Base-by-base conservation (phyloP, 176 grass and related monocot species). In the Raddia guianensis region DNA sequence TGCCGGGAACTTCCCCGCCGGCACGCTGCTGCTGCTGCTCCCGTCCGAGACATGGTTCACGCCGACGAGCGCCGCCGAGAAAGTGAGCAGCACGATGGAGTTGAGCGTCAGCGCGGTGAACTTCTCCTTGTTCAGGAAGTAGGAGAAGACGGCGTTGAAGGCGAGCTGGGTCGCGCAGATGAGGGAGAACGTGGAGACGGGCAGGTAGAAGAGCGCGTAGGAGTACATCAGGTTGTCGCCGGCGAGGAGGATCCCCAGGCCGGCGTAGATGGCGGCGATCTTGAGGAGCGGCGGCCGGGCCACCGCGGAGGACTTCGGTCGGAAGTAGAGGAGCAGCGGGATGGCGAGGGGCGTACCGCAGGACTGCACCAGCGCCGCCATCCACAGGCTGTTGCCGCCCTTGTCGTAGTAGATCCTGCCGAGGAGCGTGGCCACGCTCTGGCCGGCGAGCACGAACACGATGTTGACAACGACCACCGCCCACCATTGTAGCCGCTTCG, bases 91-190 rank as follows among this genome's bases (percentile, higher is more conserved):
- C 72, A 91, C 73, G 77, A 89, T 80, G 86, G 92, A 91, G 84
- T 94, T 94, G 77, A 94, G 45, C 13, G 85, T 73, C 51, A 91
- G 83, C n/a, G 61, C 76, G 7, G 80, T 84, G 73, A 94, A 80
- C 73, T 73, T 94, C 49, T 94, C 68, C 34, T 70, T 76, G 77
- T 94, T 94, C 5, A 94, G 50, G 86, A 94, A 91, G 84, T 87
- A 89, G 68, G 92, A 77, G 73, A 94, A 94, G 86, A 94, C 58
- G 72, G 84, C 92, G 68, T 82, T 91, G 89, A 94, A 94, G 27
- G 70, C 82, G 34, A 94, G 77, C 86, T 89, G 92, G 51, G 77
- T 87, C 15, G 86, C 72, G 61, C 77, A 60, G 68, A 91, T 51
- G 80, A 94, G 70, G 2, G 92, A 84, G 72, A 82, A 94, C 11